Evolutionary conservation across 176 grass and related monocot genomes (phyloP).

Genomic region (Dendrocalamus sinicus): DNA sequence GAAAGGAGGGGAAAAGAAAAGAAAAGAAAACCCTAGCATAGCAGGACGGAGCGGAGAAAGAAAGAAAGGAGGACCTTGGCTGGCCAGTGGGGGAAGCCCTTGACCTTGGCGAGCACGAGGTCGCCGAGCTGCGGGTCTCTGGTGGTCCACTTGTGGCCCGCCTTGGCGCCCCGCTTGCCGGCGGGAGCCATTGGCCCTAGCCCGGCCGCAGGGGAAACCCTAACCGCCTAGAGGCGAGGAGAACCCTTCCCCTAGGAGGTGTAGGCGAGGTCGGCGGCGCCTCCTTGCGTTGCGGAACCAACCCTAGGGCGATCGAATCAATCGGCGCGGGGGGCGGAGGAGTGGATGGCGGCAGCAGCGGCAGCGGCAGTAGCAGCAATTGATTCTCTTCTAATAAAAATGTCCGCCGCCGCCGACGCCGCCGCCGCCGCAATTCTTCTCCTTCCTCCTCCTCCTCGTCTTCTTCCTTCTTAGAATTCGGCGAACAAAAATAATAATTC

Average conservation of each 20-base stretch:
- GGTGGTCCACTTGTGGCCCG: constrained; percentile 62
- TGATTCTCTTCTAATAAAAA: too few species aligned
- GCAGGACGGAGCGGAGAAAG: neutral
- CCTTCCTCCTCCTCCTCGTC: too few species aligned
- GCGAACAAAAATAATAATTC: too few species aligned
- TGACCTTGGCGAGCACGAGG: constrained; percentile 96
- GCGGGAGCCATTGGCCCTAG: constrained; percentile 64
- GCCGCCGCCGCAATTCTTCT: too few species aligned
- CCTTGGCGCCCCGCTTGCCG: constrained; percentile 65
- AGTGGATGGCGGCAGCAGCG: too few species aligned
- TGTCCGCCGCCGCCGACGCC: too few species aligned
- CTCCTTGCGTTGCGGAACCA: neutral
- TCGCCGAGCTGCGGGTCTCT: constrained; percentile 76
- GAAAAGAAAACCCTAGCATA: constrained; percentile 30
- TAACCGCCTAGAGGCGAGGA: constrained; percentile 14
- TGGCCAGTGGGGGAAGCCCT: constrained; percentile 91
- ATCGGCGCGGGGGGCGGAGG: too few species aligned
- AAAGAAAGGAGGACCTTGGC: constrained; percentile 61
- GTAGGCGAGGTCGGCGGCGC: neutral
- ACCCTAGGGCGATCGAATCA: neutral
- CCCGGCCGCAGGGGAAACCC: constrained; percentile 42
- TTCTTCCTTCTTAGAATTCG: too few species aligned
- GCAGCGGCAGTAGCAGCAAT: too few species aligned
- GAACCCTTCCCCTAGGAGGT: constrained; percentile 22
- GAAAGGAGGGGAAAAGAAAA: too few species aligned